Conservation (phyloP, 31 red algal genomes). For the Asparagopsis taxiformis region DNA sequence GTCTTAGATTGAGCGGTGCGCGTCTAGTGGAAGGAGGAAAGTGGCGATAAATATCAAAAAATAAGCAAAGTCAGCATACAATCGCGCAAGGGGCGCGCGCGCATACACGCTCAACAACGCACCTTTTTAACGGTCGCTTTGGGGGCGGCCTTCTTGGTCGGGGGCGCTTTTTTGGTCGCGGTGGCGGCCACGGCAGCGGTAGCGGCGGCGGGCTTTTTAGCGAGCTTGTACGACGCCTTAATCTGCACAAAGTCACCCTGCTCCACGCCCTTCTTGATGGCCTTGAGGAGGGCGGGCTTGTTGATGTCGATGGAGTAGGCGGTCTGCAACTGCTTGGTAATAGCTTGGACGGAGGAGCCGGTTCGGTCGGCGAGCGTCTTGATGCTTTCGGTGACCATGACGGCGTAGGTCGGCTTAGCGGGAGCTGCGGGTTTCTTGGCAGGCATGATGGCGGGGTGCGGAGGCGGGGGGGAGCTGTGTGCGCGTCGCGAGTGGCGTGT, state of each 20-base stretch:
- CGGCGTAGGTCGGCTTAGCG: conserved; percentile 72
- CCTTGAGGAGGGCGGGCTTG: conserved; percentile 69
- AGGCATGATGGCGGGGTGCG: conserved; percentile 40
- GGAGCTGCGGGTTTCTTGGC: conserved; percentile 30
- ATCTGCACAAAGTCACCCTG: conserved; percentile 72
- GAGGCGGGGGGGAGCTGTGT: too few relatives aligned
- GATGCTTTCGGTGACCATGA: conserved; percentile 65
- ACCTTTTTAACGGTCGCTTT: conserved; percentile 34
- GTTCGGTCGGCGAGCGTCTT: conserved; percentile 52
- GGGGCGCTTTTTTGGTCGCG: conserved; percentile 26
- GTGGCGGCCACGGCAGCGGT: conserved; percentile 4
- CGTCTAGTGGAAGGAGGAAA: too few relatives aligned
- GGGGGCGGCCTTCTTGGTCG: conserved; percentile 23
- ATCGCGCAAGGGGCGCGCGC: background rate
- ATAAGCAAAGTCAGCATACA: background rate
- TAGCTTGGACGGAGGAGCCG: conserved; percentile 65
- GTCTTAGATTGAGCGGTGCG: too few relatives aligned
- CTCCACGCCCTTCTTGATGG: conserved; percentile 75
- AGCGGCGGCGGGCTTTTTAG: conserved; percentile 19
- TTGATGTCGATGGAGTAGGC: conserved; percentile 69
- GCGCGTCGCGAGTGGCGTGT: too few relatives aligned
- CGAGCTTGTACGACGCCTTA: conserved; percentile 82
- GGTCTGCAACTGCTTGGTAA: conserved; percentile 47
- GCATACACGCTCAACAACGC: background rate
- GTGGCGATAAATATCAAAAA: background rate